These are phyloP conservation scores for Hypoxylon sp. DNA, from an alignment of 2,329 filamentous ascomycete genomes.

Conservation along the genomic window DNA sequence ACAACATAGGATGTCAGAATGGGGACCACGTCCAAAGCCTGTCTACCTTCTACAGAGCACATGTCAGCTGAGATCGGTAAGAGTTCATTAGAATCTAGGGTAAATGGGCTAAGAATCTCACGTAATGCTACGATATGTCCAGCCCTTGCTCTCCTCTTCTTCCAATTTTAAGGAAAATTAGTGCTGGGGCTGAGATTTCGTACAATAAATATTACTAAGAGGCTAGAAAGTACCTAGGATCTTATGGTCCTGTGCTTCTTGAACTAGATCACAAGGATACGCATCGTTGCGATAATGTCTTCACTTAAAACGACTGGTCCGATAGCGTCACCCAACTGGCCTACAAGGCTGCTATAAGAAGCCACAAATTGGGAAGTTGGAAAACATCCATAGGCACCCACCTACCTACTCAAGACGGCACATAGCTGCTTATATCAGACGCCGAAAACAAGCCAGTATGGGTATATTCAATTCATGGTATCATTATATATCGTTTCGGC, in stretches of 20 bases:
- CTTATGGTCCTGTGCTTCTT: not conserved
- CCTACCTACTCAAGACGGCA: too few species aligned
- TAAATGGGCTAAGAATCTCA: not conserved
- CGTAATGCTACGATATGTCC: not conserved
- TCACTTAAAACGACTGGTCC: not conserved
- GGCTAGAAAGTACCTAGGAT: not conserved
- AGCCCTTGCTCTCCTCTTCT: too few species aligned
- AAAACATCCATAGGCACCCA: not conserved
- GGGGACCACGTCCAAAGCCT: not conserved
- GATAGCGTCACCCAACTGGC: not conserved
- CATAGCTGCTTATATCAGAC: not conserved
- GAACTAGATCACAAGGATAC: not conserved
- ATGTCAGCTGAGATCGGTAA: not conserved
- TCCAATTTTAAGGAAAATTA: not conserved
- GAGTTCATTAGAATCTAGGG: too few species aligned
- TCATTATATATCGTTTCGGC: slow-evolving; percentile 2
- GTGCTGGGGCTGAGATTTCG: not conserved
- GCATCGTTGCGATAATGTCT: not conserved
- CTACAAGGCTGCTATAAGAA: not conserved
- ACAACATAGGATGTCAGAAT: not conserved
- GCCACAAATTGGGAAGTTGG: slow-evolving; percentile 2
- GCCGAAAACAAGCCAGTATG: not conserved
- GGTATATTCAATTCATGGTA: not conserved
- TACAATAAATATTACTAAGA: not conserved
- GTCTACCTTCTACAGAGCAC: not conserved